Percentiles rank a stretch among this genome's conserved stretches.
These are phyloP conservation scores for Fusarium pseudonygamai DNA, from an alignment of 2,329 filamentous ascomycete genomes.

Conservation along the genomic window DNA sequence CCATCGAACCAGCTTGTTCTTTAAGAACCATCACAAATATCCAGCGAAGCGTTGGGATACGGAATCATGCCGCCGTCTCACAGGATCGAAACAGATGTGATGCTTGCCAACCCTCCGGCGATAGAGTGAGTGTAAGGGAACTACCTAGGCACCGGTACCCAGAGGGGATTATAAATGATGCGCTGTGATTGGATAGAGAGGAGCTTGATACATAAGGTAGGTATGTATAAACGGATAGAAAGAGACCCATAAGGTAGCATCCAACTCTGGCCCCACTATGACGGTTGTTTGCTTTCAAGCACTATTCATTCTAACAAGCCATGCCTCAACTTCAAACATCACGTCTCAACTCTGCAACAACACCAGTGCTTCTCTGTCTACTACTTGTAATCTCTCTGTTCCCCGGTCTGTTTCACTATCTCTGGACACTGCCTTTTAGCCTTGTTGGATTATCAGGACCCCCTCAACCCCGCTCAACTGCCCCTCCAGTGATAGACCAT, in stretches of 20 bases:
- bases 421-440: conserved; percentile 60
- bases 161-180: conserved; percentile 33
- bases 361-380: conserved; percentile 55
- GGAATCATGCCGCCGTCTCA: not conserved
- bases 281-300: conserved; percentile 22
- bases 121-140: not conserved
- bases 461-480: conserved; percentile 45
- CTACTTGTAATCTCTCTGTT: conserved; percentile 63
- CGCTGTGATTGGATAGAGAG: conserved; percentile 23
- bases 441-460: conserved; percentile 49
- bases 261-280: conserved; percentile 45
- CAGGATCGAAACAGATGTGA: not conserved
- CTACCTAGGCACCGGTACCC: not conserved
- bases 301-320: conserved; percentile 34
- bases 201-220: not conserved
- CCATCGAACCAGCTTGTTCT: not conserved
- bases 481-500: conserved; percentile 35
- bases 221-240: not conserved
- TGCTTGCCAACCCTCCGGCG: not conserved
- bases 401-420: conserved; percentile 61
- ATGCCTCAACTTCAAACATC: conserved; percentile 58
- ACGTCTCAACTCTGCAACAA: conserved; percentile 51
- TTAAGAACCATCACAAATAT: not conserved
- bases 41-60: not conserved
- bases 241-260: conserved; percentile 11